These are phyloP conservation scores for Penicillium odoratum DNA, from an alignment of 495 filamentous ascomycete genomes.

Conservation along the genomic window DNA sequence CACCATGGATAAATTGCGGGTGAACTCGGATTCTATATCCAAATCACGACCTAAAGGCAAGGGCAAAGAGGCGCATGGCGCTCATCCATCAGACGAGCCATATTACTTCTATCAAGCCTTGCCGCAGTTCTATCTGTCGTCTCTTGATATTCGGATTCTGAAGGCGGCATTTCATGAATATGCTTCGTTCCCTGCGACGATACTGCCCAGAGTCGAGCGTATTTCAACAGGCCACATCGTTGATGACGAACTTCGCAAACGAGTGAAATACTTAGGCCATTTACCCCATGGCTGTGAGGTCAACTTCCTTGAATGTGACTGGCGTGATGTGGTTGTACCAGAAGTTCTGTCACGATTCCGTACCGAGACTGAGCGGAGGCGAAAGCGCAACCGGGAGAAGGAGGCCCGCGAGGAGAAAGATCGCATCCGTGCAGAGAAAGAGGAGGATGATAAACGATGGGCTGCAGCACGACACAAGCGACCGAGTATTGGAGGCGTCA, in stretches of 20 bases:
- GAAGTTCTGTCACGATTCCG: constrained; percentile 74
- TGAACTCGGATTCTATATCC: constrained; percentile 17
- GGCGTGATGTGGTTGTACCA: constrained; percentile 82
- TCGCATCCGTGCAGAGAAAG: constrained; percentile 78
- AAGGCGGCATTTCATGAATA: constrained; percentile 88
- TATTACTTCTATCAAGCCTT: constrained; percentile 89
- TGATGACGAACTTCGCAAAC: constrained; percentile 83
- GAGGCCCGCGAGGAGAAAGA: constrained; percentile 88
- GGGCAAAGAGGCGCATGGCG: constrained; percentile 28
- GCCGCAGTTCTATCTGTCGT: constrained; percentile 88
- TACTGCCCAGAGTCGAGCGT: constrained; percentile 88
- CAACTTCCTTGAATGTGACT: constrained; percentile 93
- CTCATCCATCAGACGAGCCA: constrained; percentile 40
- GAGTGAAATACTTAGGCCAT: constrained; percentile 88
- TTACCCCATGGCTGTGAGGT: constrained; percentile 92
- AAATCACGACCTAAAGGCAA: constrained; percentile 27
- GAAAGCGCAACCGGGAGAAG: constrained; percentile 82
- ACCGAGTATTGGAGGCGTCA: constrained; percentile 36
- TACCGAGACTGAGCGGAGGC: constrained; percentile 72
- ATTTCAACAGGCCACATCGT: constrained; percentile 89
- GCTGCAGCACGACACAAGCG: constrained; percentile 50
- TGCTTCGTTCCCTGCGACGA: constrained; percentile 78
- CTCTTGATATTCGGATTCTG: constrained; percentile 93
- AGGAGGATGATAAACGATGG: constrained; percentile 69
- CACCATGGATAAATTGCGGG: constrained; percentile 26